A percentile compares a stretch with the other conserved stretches of the same genome.
Conservation (phyloP, 805 yeast genomes). For the Schwanniomyces polymorphus region DNA sequence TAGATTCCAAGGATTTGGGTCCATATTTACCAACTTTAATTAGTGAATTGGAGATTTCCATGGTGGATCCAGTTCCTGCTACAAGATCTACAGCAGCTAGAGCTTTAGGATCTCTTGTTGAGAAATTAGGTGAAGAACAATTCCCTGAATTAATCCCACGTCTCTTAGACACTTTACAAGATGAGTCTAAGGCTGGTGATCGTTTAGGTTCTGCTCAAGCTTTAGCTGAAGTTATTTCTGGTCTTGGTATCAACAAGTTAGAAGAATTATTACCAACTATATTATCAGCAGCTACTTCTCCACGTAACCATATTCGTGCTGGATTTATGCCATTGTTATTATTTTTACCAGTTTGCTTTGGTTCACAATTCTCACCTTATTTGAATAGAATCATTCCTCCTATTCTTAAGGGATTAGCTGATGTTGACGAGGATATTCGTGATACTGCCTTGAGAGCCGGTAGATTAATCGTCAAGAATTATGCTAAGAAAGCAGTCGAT, state of each 20-base stretch:
- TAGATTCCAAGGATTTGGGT: conserved; percentile 79
- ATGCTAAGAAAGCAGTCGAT: conserved; percentile 91
- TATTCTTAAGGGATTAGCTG: conserved; percentile 88
- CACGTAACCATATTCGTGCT: conserved; percentile 76
- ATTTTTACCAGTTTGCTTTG: conserved; percentile 93
- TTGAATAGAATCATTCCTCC: conserved; percentile 87
- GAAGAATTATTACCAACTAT: conserved; percentile 87
- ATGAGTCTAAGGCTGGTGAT: conserved; percentile 80
- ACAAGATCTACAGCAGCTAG: conserved; percentile 97
- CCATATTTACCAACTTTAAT: conserved; percentile 82
- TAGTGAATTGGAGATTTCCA: conserved; percentile 82
- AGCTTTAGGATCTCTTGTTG: conserved; percentile 94
- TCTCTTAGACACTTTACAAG: conserved; percentile 71
- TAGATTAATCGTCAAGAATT: conserved; percentile 84
- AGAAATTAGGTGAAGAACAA: conserved; percentile 91
- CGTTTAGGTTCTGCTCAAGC: conserved; percentile 98
- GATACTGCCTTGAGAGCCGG: conserved; percentile 93
- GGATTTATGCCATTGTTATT: conserved; percentile 89
- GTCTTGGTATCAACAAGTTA: conserved; percentile 82
- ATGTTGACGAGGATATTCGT: conserved; percentile 79
- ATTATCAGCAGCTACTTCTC: conserved; percentile 64
- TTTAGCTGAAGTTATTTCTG: conserved; percentile 87
- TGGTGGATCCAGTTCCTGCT: conserved; percentile 98
- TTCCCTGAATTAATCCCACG: conserved; percentile 91
- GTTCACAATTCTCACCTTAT: conserved; percentile 87